A percentile compares a stretch with the other conserved stretches of the same genome.
Conservation (phyloP, 108 stramenopile species). For the Fistulifera solaris region DNA sequence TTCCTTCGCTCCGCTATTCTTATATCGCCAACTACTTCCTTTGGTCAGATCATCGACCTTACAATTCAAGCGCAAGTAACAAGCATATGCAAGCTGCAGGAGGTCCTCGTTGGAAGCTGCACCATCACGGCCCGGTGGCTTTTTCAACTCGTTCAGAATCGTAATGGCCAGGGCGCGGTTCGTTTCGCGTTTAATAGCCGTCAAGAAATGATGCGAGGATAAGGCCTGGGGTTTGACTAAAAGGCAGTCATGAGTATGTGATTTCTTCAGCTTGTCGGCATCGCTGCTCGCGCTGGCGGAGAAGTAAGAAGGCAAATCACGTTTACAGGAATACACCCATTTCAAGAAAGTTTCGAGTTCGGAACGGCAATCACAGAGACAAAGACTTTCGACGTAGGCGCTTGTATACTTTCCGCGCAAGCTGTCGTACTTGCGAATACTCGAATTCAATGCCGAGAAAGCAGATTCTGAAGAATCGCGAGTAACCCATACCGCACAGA, state of each 20-base stretch:
- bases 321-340: slow-evolving; percentile 27
- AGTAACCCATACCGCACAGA: slow-evolving; percentile 82
- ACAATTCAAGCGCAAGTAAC: slow-evolving; percentile 62
- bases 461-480: slow-evolving; percentile 48
- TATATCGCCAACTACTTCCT: slow-evolving; percentile 19
- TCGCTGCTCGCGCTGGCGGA: slow-evolving; percentile 45
- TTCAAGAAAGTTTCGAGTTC: slow-evolving; percentile 53
- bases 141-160: slow-evolving; percentile 38
- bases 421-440: slow-evolving; percentile 70
- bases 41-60: slow-evolving; percentile 34
- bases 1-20: slow-evolving; percentile 22
- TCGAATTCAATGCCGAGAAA: slow-evolving; percentile 64
- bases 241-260: slow-evolving; percentile 40
- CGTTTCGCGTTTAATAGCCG: slow-evolving; percentile 40
- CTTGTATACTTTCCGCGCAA: slow-evolving; percentile 69
- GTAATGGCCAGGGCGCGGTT: slow-evolving; percentile 50
- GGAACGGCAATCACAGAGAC: slow-evolving; percentile 26
- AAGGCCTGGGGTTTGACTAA: slow-evolving; percentile 20
- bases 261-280: slow-evolving; percentile 33
- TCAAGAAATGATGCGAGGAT: slow-evolving; percentile 30
- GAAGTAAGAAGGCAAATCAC: slow-evolving; percentile 66
- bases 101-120: slow-evolving; percentile 16
- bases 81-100: slow-evolving; percentile 48
- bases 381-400: slow-evolving; percentile 55
- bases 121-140: background rate